phyloP scores from a whole-genome alignment of 768 basidiomycete genomes.

The Trametes villosa region DNA sequence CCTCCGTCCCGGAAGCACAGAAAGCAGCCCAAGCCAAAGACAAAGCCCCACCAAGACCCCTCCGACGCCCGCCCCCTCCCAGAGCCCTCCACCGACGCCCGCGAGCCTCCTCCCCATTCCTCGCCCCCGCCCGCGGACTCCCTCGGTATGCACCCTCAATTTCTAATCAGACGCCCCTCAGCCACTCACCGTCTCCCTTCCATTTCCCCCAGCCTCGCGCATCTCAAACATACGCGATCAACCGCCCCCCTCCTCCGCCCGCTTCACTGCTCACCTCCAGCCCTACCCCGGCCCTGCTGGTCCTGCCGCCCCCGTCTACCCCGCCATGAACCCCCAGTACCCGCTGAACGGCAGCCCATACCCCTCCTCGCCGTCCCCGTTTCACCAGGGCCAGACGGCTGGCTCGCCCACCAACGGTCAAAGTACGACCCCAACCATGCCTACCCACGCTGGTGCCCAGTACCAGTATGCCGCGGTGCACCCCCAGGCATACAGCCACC shows the following conservation, averaged over 20 bases:
- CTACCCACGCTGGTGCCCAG: constrained; percentile 42
- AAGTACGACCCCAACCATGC: constrained; percentile 42
- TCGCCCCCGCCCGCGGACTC: constrained; percentile 16
- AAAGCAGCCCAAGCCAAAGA: constrained; percentile 16
- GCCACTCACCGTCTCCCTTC: constrained; percentile 12
- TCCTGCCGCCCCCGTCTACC: constrained; percentile 26
- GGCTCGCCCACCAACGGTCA: constrained; percentile 44
- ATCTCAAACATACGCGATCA: constrained; percentile 39
- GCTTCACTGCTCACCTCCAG: constrained; percentile 46
- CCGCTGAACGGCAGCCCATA: constrained; percentile 61
- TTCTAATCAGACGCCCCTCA: constrained; percentile 17
- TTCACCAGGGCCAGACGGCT: constrained; percentile 37
- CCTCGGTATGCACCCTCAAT: constrained; percentile 19
- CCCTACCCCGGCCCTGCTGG: constrained; percentile 52
- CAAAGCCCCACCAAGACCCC: neutral
- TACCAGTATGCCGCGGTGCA: constrained; percentile 61
- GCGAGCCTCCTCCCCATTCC: constrained; percentile 4
- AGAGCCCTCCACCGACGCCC: constrained; percentile 12
- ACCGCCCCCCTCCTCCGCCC: constrained; percentile 36
- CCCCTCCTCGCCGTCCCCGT: constrained; percentile 43
- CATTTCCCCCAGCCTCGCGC: constrained; percentile 33
- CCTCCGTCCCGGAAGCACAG: constrained; percentile 16
- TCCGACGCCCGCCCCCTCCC: constrained; percentile 14
- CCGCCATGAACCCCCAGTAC: constrained; percentile 71
- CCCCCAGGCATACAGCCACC: constrained; percentile 54